Evolutionary conservation across 2,329 filamentous ascomycete species (phyloP).

Genomic region (Penicillium occitanis): DNA sequence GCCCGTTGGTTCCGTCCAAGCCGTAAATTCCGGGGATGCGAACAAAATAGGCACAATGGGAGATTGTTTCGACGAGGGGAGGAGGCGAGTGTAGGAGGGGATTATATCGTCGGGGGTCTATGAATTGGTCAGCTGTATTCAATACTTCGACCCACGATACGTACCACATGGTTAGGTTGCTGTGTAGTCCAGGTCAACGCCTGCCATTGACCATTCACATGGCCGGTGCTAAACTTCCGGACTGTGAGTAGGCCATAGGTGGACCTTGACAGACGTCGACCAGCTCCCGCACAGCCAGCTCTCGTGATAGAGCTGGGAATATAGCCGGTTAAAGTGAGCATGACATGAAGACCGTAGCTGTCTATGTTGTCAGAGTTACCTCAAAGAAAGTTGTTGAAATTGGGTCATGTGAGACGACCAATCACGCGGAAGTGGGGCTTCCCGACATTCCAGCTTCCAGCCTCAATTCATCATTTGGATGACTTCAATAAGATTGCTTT

Average conservation of each 20-base stretch:
- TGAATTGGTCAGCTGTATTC: not conserved
- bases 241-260: not conserved
- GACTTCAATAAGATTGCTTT: not conserved
- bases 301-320: constrained; percentile 4
- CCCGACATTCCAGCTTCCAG: not conserved
- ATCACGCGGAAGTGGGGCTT: not conserved
- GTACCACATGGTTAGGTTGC: constrained; percentile 9
- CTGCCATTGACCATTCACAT: not conserved
- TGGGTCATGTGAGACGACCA: not conserved
- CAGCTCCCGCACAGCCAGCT: constrained; percentile 4
- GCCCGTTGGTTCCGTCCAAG: constrained; percentile 36
- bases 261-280: not conserved
- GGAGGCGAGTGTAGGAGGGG: constrained; percentile 25
- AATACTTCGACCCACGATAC: constrained; percentile 17
- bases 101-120: constrained; percentile 19
- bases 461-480: not conserved
- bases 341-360: constrained; percentile 4
- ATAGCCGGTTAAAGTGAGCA: constrained; percentile 10
- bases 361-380: not conserved
- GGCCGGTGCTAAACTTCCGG: constrained; percentile 8
- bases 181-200: constrained; percentile 18
- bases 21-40: constrained; percentile 39
- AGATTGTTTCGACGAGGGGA: constrained; percentile 20
- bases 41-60: constrained; percentile 35
- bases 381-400: not conserved